phyloP scores from a whole-genome alignment of 768 basidiomycete genomes.

The Epithele typhae region DNA sequence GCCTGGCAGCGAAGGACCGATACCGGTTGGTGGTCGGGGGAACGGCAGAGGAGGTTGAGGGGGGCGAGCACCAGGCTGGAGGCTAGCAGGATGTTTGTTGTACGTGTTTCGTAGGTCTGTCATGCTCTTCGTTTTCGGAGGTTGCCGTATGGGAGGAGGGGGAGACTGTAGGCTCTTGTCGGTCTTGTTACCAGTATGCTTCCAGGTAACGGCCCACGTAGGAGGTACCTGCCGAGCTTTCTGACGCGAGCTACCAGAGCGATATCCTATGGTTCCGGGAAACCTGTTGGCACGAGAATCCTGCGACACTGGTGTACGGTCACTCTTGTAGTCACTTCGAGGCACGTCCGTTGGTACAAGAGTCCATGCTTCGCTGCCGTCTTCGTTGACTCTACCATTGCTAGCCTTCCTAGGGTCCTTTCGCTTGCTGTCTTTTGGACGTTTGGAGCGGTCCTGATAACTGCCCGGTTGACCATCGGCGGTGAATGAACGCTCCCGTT shows the following conservation, averaged over 20 bases:
- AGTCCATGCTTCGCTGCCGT: conserved; percentile 13
- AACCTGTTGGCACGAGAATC: conserved; percentile 17
- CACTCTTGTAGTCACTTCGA: conserved; percentile 19
- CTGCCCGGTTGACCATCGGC: conserved; percentile 8
- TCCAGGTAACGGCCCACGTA: conserved; percentile 48
- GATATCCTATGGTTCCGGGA: too few species aligned
- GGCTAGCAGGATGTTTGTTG: conserved; percentile 29
- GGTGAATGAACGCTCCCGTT: conserved; percentile 9
- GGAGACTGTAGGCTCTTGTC: conserved; percentile 34
- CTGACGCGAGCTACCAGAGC: conserved; percentile 18
- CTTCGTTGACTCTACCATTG: conserved; percentile 3
- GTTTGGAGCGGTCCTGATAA: background rate
- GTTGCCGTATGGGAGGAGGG: conserved; percentile 29
- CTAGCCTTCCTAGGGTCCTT: background rate
- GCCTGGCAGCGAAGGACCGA: background rate
- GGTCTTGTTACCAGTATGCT: conserved; percentile 37
- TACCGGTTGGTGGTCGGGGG: conserved; percentile 17
- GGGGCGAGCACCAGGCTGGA: conserved; percentile 28
- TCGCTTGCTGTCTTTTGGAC: background rate
- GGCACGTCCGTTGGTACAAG: conserved; percentile 18
- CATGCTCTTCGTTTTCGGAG: conserved; percentile 50
- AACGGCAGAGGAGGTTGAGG: conserved; percentile 28
- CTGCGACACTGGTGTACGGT: conserved; percentile 19
- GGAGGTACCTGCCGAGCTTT: conserved; percentile 36
- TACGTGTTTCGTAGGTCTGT: conserved; percentile 41